Evolutionary conservation across 495 filamentous ascomycete genomes (phyloP), one percentile per base, ranked within the genome.

Genomic region (Penicillium maclennaniae): DNA sequence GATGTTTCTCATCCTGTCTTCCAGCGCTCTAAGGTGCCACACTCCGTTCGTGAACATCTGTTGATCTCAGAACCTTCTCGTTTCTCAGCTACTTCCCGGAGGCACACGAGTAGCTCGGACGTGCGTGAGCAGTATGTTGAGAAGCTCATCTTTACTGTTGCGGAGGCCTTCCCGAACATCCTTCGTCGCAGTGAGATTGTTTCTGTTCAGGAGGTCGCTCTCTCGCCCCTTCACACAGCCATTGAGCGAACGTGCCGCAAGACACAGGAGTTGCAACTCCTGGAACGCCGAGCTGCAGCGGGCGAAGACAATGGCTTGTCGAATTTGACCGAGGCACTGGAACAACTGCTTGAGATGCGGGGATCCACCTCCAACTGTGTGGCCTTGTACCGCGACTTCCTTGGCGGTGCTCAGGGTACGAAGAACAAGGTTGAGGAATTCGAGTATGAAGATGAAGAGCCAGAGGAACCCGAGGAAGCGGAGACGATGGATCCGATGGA

Each of bases 231-330:
- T 53, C 87, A 97, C 62, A 92, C 90, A 7, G 93, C 88, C 5
- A 80, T 97, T 42, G 92, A 97, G 66, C 82, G 92, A n/a, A 89
- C 95, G 34, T 84, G 87, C 62, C 82, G 90, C 46, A 97, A 97
- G 76, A 93, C 92, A 10, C 80, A 86, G 44, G 95, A 98, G 66
- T 78, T 98, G 71, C 73, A 80, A 9, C 59, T 78, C 10, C 69
- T 96, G 8, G 90, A 95, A 63, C 86, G 84, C 61, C 81, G 83
- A 37, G 78, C 91, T n/a, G 70, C 77, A 6, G 86, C 90, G 19
- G 87, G 88, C 7, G 89, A 93, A 41, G 83, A 85, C 46, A 74
- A 77, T 9, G 79, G 80, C 17, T 76, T 88, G 45, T 72, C 79
- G 21, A 72, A 81, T 25, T 76, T 95, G 45, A 82, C 88, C 4